Evolutionary conservation across 768 basidiomycete species (phyloP), one percentile per base, ranked within the genome.

Genomic region (Mycena polygramma): DNA sequence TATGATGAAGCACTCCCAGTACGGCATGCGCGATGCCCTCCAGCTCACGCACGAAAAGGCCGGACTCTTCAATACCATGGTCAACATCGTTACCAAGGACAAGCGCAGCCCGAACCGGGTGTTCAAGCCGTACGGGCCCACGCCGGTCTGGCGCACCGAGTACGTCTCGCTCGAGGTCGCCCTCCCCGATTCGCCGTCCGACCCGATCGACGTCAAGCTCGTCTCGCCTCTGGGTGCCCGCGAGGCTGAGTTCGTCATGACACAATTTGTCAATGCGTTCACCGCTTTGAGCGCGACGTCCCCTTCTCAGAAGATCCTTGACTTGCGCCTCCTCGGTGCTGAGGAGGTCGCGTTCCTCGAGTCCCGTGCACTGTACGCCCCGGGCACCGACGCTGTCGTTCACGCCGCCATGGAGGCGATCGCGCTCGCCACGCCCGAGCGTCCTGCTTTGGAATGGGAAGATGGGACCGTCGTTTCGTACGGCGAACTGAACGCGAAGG

Each of bases 1-100:
- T 7, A 53, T 53, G 52, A 53, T 35, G 30, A 10, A 22, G 30
- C 52, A 53, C 52, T 17, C 52, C 24, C 52, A 53, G 30, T 53
- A 53, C 24, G 52, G 52, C 30, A 53, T 53, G 52, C 52, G 52
- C 52, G 52, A 53, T 10, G 52, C 52, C 24, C 52, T 53, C 52
- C 52, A 53, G 13, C 24, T 53, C 13, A 24, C 52, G 24, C 24
- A 53, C 19, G 52, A 17, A 11, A 53, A 53, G 17, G 30, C 52
- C 52, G 24, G 13, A 11, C 52, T 53, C 24, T 53, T 53, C 24
- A 53, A 53, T 24, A 53, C 52, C 24, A 53, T 53, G 52, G 52
- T 53, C 24, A 53, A 53, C 24, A 53, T 53, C 52, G 24, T 53
- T 7, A 53, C 52, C 24, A 53, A 53, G 52, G n/a, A 19, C 52